These are phyloP conservation scores for Bisporella sp. DNA, from an alignment of 2,329 filamentous ascomycete genomes.

Conservation along the genomic window DNA sequence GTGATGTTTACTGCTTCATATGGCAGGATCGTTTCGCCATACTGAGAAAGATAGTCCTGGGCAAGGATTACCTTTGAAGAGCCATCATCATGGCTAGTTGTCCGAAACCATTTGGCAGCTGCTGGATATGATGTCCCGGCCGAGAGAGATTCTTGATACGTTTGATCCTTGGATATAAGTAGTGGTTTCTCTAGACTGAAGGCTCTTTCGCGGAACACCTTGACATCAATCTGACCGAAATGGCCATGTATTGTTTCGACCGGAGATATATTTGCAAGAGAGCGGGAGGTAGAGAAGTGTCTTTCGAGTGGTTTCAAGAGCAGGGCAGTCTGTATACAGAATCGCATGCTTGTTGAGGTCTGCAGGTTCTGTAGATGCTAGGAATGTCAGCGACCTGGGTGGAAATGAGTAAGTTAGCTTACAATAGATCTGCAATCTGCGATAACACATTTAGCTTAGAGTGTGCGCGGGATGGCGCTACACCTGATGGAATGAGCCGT, in stretches of 20 bases:
- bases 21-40: slow-evolving; percentile 44
- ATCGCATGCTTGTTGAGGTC: no score
- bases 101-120: slow-evolving; percentile 50
- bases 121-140: slow-evolving; percentile 42
- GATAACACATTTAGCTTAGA: no score
- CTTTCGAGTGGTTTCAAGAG: no score
- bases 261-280: no score
- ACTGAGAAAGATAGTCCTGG: slow-evolving; percentile 30
- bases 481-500: no score
- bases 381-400: no score
- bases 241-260: slow-evolving; percentile 5
- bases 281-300: no score
- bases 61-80: slow-evolving; percentile 1
- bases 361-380: no score
- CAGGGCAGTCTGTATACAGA: no score
- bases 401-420: no score
- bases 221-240: slow-evolving; percentile 25
- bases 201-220: slow-evolving; percentile 44
- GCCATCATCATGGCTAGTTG: background rate
- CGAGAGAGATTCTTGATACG: background rate
- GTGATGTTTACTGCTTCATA: slow-evolving; percentile 36
- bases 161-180: slow-evolving; percentile 33
- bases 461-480: no score
- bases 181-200: slow-evolving; percentile 46
- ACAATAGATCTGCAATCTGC: no score